phyloP scores from a whole-genome alignment of 345 rosid species.

The Combretum micranthum region DNA sequence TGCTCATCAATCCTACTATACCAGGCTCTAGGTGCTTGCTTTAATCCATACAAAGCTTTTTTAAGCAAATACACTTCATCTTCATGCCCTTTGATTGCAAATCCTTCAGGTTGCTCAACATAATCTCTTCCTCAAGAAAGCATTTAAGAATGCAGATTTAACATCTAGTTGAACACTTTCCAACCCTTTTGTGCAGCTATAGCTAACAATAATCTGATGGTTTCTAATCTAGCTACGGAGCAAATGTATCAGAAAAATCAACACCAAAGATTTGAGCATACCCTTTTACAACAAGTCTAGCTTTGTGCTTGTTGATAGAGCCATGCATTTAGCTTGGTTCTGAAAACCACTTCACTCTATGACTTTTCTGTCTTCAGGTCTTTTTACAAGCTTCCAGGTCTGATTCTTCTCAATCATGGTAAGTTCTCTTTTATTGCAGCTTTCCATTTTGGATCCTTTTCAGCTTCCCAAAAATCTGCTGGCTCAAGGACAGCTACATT shows the following conservation, averaged over 20 bases:
- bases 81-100: background rate
- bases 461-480: no score
- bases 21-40: no score
- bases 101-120: constrained; percentile 5
- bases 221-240: constrained; percentile 3
- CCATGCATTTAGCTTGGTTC: background rate
- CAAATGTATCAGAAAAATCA: constrained; percentile 6
- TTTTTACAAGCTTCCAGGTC: background rate
- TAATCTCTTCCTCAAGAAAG: background rate
- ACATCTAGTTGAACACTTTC: background rate
- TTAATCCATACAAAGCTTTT: no score
- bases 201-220: background rate
- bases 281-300: constrained; percentile 1
- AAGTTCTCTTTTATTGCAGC: no score
- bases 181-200: constrained; percentile 3
- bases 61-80: no score
- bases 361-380: background rate
- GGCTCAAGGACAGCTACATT: no score
- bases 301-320: background rate
- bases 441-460: no score
- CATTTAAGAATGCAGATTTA: constrained; percentile 1
- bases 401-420: constrained; percentile 5
- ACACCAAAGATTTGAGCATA: constrained; percentile 2
- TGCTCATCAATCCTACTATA: no score
- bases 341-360: constrained; percentile 5